These are phyloP conservation scores for Tuber borchii DNA, from an alignment of 495 filamentous ascomycete species.

Conservation along the genomic window DNA sequence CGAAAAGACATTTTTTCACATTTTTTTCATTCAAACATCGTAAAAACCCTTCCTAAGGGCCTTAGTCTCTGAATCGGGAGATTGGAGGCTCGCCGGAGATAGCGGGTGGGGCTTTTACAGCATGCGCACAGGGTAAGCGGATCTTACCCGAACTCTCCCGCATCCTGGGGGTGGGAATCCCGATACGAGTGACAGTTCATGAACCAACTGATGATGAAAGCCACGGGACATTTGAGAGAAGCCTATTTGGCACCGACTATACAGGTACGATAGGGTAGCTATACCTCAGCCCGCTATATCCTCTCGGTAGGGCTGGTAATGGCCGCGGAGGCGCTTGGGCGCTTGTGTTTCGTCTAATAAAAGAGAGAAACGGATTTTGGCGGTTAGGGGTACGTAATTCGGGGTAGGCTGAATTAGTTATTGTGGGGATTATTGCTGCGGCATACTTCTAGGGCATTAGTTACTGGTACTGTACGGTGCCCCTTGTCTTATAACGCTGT, in stretches of 20 bases:
- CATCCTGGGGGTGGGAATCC: neutral
- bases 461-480: neutral
- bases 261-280: neutral
- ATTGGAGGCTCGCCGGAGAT: too few species aligned
- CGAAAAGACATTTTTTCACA: too few species aligned
- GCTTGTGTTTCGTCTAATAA: neutral
- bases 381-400: neutral
- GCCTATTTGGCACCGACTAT: neutral
- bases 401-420: neutral
- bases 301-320: neutral
- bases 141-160: neutral
- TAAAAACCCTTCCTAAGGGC: too few species aligned
- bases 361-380: neutral
- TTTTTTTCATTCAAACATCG: neutral
- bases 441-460: neutral
- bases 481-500: neutral
- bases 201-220: neutral
- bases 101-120: too few species aligned
- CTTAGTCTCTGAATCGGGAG: too few species aligned
- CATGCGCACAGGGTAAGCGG: neutral
- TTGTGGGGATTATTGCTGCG: neutral
- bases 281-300: neutral
- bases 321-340: neutral
- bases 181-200: neutral
- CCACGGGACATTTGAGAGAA: neutral